Base-by-base conservation (phyloP, 1,284 basidiomycete genomes). In the Anthracocystis setariae region DNA sequence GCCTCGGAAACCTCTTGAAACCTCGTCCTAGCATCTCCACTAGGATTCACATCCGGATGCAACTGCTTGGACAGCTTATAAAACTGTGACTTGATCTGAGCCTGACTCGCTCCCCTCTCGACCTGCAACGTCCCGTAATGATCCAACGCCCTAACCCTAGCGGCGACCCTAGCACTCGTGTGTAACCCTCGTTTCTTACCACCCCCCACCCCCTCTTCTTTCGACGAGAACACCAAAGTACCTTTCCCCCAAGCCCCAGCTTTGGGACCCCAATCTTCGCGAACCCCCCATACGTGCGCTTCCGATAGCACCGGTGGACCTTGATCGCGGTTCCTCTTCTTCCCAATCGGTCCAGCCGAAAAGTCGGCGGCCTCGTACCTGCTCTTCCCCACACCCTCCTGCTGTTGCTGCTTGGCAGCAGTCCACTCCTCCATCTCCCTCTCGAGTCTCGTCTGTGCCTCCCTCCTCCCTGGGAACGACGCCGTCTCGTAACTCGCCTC, bases 221-320 rank as follows among this genome's bases (percentile, higher is more conserved):
- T n/a, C n/a, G 35, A 25, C 17, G 86, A 85, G 47, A 81, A 76
- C 82, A 76, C 82, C 46, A 76, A 77, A 3, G 83, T 80, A 0
- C 86, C 85, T 51, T 82, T 73, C 0, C 86, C 86, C 86, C 86
- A 86, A 32, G 74, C 57, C 0, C 86, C 86, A 0, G 85, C 85
- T 35, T 83, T 84, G 46, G 81, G 76, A 0, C 86, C 86, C 86
- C 87, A 87, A 60, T 87, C 85, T 43, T 85, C 84, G 86, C 88
- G 88, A 8, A 77, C 71, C 3, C 76, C 77, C 77, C 77, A 79
- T 1, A 78, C 54, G 42, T 79, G 76, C 23, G 59, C 65, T 23
- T 70, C 70, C 20, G 59, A 58, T 15, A 79, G 40, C 38, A 67
- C 62, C 1, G 77, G 77, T 17, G 76, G 74, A 0, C 76, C 76